These are phyloP conservation scores for Eucalyptus paniculata DNA, from an alignment of 345 rosid species.

Conservation along the genomic window DNA sequence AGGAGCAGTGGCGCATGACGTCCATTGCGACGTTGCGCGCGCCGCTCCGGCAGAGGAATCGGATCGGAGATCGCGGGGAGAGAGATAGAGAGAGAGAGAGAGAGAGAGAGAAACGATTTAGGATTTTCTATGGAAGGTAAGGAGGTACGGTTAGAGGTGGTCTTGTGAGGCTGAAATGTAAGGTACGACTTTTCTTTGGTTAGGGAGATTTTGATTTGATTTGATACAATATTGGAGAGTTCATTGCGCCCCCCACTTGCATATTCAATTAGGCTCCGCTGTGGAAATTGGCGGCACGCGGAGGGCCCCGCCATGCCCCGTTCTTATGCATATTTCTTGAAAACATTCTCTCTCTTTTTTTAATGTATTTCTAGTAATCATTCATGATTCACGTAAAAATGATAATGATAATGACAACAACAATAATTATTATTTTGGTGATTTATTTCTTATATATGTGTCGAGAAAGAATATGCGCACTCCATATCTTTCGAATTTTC, in stretches of 20 bases:
- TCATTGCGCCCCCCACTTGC: background rate
- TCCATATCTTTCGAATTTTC: background rate
- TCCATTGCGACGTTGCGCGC: constrained; percentile 19
- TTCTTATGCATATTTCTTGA: too few species aligned
- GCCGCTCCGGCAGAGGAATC: background rate
- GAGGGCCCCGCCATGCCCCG: background rate
- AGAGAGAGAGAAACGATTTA: too few species aligned
- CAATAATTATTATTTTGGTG: background rate
- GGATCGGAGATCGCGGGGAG: background rate
- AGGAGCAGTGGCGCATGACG: constrained; percentile 53
- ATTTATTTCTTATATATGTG: too few species aligned
- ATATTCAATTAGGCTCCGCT: background rate
- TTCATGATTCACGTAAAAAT: too few species aligned
- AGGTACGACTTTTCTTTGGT: too few species aligned
- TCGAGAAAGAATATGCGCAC: background rate
- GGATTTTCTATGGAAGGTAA: too few species aligned
- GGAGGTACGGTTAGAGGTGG: too few species aligned
- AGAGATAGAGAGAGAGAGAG: background rate
- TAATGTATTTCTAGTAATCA: too few species aligned
- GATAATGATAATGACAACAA: fast-evolving
- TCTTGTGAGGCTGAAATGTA: too few species aligned
- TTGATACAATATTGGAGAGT: background rate
- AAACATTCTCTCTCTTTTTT: fast-evolving
- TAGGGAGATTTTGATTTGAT: too few species aligned
- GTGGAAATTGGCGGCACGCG: background rate